phyloP scores from a whole-genome alignment of 2,329 filamentous ascomycete genomes.

The Calonectria hawksworthii region DNA sequence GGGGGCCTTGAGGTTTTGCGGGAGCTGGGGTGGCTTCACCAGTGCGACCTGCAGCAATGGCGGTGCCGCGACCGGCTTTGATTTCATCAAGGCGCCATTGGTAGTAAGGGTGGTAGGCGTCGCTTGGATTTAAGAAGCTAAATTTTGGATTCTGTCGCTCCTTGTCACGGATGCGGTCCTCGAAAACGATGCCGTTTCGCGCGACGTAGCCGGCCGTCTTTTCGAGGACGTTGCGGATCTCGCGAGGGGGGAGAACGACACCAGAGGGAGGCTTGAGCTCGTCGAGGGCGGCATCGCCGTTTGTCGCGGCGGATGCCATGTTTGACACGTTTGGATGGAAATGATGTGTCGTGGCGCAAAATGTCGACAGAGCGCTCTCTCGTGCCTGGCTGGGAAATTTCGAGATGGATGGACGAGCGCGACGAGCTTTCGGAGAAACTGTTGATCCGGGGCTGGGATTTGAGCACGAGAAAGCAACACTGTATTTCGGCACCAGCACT shows the following conservation, averaged over 20 bases:
- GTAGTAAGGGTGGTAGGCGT: constrained; percentile 92
- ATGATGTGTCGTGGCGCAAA: constrained; percentile 16
- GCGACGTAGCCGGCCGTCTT: constrained; percentile 95
- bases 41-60: constrained; percentile 80
- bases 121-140: constrained; percentile 83
- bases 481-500: background rate
- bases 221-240: constrained; percentile 87
- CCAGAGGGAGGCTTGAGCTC: constrained; percentile 84
- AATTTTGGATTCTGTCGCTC: constrained; percentile 90
- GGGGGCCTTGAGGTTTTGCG: constrained; percentile 83
- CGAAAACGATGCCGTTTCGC: constrained; percentile 76
- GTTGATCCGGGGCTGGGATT: constrained; percentile 5
- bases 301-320: constrained; percentile 57
- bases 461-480: background rate
- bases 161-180: constrained; percentile 88
- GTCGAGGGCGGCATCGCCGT: constrained; percentile 71
- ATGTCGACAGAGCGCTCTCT: background rate
- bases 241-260: constrained; percentile 89
- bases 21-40: constrained; percentile 70
- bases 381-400: constrained; percentile 42
- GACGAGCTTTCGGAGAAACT: constrained; percentile 17
- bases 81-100: constrained; percentile 92
- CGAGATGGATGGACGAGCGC: constrained; percentile 24
- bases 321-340: constrained; percentile 16
- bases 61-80: constrained; percentile 84